A percentile compares a stretch with the other conserved stretches of the same genome.
Conservation (phyloP, 23 red algal species). For the Gracilaria vermiculophylla region DNA sequence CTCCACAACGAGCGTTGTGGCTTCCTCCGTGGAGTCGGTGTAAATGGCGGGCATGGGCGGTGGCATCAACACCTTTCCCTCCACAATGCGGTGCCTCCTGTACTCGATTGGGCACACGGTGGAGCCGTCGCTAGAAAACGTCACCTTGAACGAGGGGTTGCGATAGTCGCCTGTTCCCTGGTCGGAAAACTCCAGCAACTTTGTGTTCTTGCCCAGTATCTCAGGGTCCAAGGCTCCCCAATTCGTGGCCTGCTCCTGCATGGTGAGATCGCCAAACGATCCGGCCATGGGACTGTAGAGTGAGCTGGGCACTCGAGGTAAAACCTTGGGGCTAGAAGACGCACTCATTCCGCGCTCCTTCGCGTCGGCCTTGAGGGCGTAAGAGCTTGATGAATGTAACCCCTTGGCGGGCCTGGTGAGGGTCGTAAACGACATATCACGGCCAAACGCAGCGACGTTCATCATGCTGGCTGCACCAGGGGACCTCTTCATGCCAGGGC, state of each 20-base stretch:
- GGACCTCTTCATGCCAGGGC: neutral
- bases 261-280: constrained; percentile 32
- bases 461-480: constrained; percentile 35
- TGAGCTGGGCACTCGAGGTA: neutral
- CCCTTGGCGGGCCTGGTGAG: neutral
- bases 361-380: neutral
- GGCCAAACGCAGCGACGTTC: constrained; percentile 27
- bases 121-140: constrained; percentile 79
- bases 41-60: constrained; percentile 78
- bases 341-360: neutral
- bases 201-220: constrained; percentile 89
- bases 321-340: neutral
- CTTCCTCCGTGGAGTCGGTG: constrained; percentile 62
- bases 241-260: constrained; percentile 70
- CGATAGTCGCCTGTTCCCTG: constrained; percentile 93
- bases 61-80: constrained; percentile 76
- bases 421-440: neutral
- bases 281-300: constrained; percentile 37
- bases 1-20: constrained; percentile 96
- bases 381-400: neutral
- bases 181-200: constrained; percentile 96
- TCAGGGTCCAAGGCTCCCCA: constrained; percentile 94
- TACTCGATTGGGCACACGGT: constrained; percentile 87
- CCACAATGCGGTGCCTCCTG: constrained; percentile 69
- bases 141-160: constrained; percentile 73